A percentile compares a stretch with the other conserved stretches of the same genome.
phyloP scores from a whole-genome alignment of 805 yeast species.

The Myxozyma sirexii region DNA sequence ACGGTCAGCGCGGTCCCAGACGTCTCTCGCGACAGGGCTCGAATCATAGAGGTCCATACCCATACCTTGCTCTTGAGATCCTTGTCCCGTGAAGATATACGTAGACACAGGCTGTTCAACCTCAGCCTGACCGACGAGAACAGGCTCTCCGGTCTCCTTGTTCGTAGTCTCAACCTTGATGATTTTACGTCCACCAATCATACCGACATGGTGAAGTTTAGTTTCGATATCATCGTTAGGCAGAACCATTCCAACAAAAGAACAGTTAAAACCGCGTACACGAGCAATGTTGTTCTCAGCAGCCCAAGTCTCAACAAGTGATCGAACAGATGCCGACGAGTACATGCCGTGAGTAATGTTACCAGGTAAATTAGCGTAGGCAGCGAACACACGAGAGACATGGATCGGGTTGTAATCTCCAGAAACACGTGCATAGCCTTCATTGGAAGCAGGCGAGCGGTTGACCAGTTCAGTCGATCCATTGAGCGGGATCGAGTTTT shows the following conservation, averaged over 20 bases:
- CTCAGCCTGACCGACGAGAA: slow-evolving; percentile 94
- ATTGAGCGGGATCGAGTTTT: slow-evolving; percentile 82
- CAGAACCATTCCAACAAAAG: slow-evolving; percentile 94
- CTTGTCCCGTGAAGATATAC: slow-evolving; percentile 98
- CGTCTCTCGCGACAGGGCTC: slow-evolving; percentile 88
- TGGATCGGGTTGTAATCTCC: slow-evolving; percentile 99
- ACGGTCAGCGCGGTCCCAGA: slow-evolving; percentile 96
- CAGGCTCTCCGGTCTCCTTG: slow-evolving; percentile 73
- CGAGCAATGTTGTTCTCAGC: slow-evolving; percentile 95
- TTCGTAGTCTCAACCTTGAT: slow-evolving; percentile 88
- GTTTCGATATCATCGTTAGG: slow-evolving; percentile 92
- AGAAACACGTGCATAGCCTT: slow-evolving; percentile 93
- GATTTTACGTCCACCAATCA: slow-evolving; percentile 98
- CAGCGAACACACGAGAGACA: slow-evolving; percentile 91
- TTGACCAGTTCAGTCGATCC: slow-evolving; percentile 49
- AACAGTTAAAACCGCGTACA: slow-evolving; percentile 90
- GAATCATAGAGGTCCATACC: slow-evolving; percentile 97
- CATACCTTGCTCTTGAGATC: slow-evolving; percentile 99
- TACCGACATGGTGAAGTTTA: slow-evolving; percentile 91
- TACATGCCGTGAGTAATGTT: slow-evolving; percentile 99
- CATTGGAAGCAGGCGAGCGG: slow-evolving; percentile 89
- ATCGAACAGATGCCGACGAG: slow-evolving; percentile 93
- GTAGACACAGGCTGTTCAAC: slow-evolving; percentile 97
- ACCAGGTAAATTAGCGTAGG: slow-evolving; percentile 92
- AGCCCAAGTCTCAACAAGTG: slow-evolving; percentile 96